phyloP scores from a whole-genome alignment of 192 early-diverging fungal species.

The Thoreauomyces humboldtii region DNA sequence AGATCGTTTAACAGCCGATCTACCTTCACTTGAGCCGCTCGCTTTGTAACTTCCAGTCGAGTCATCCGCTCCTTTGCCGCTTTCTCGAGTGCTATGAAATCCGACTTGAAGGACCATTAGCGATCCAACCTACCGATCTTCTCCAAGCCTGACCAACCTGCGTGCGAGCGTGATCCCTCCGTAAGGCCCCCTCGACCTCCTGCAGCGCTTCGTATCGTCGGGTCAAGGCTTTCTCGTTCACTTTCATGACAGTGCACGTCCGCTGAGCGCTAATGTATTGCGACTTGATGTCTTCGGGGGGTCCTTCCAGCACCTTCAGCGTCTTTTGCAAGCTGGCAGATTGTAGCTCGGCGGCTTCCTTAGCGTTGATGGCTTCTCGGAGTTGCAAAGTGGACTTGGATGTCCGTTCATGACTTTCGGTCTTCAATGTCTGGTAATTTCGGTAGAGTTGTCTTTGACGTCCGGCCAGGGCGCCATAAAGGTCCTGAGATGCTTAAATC shows the following conservation, averaged over 20 bases:
- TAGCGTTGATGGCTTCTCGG: not conserved
- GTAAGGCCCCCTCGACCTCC: conserved; percentile 30
- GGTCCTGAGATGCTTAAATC: conserved; percentile 3
- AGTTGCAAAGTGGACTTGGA: conserved; percentile 10
- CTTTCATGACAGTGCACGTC: conserved; percentile 33
- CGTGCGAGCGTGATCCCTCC: conserved; percentile 37
- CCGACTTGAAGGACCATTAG: not conserved
- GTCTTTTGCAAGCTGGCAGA: conserved; percentile 22
- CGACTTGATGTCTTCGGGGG: conserved; percentile 27
- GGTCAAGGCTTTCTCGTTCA: conserved; percentile 42
- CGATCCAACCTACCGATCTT: too few species aligned
- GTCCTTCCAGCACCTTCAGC: not conserved
- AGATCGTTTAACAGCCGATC: conserved; percentile 4
- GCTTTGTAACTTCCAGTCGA: conserved; percentile 25
- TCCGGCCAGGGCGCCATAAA: conserved; percentile 27
- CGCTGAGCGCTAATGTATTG: conserved; percentile 39
- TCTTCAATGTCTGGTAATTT: conserved; percentile 23
- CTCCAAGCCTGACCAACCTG: too few species aligned
- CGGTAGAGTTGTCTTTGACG: conserved; percentile 40
- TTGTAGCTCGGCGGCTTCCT: conserved; percentile 6
- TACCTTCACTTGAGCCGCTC: conserved; percentile 7
- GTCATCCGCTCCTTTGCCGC: conserved; percentile 34
- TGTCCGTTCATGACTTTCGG: not conserved
- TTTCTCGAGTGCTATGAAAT: conserved; percentile 41
- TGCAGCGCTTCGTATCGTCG: conserved; percentile 35